Conservation (phyloP, 1,284 basidiomycete species). For the Exobasidium rhododendri region DNA sequence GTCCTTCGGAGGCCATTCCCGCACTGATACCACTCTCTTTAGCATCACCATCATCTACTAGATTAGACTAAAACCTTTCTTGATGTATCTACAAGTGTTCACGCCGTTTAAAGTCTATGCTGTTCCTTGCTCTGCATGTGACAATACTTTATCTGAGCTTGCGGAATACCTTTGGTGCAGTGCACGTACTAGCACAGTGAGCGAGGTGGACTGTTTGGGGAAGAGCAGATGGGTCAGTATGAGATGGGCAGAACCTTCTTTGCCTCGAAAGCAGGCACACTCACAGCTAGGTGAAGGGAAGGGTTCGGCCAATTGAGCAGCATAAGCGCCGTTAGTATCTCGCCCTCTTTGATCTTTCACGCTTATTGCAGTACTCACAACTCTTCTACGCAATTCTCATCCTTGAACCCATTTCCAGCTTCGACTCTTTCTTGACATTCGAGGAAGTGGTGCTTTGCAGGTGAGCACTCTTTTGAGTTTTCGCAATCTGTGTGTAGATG, state of each 20-base stretch:
- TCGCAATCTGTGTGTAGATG: slow-evolving; percentile 42
- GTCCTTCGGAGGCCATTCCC: too few species aligned
- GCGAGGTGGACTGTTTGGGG: slow-evolving; percentile 18
- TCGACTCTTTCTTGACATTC: slow-evolving; percentile 52
- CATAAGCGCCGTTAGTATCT: background rate
- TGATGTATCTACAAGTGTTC: too few species aligned
- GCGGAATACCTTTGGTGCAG: slow-evolving; percentile 18
- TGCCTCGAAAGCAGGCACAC: too few species aligned
- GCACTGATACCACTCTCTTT: too few species aligned
- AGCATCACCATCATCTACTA: too few species aligned
- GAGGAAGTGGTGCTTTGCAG: slow-evolving; percentile 53
- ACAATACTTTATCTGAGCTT: slow-evolving; percentile 18
- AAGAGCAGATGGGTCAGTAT: background rate
- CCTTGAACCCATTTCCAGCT: slow-evolving; percentile 49
- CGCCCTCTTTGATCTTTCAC: background rate
- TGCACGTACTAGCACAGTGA: slow-evolving; percentile 17
- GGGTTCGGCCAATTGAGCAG: too few species aligned
- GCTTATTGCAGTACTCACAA: slow-evolving; percentile 38
- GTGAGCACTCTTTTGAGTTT: slow-evolving; percentile 47
- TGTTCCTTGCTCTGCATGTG: too few species aligned
- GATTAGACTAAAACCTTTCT: too few species aligned
- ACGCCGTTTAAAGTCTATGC: too few species aligned
- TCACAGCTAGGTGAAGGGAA: slow-evolving; percentile 4
- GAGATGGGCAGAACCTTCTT: too few species aligned
- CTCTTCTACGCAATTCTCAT: slow-evolving; percentile 54